Conservation (phyloP, 2,329 filamentous ascomycete genomes). For the Catunica adiposa region DNA sequence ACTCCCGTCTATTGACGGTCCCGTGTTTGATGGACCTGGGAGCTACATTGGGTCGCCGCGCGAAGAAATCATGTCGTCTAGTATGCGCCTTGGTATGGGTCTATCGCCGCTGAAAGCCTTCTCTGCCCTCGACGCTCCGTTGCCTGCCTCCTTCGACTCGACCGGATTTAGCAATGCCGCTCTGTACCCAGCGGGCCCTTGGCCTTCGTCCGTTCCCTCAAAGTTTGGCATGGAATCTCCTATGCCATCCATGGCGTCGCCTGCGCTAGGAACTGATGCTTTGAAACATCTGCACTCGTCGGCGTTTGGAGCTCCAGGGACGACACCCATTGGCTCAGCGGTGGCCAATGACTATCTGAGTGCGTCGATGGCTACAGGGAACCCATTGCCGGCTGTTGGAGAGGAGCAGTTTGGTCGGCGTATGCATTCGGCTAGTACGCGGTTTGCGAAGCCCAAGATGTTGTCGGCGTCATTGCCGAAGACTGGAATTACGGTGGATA, state of each 20-base stretch:
- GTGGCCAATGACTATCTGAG: conserved; percentile 37
- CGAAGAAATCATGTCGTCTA: conserved; percentile 37
- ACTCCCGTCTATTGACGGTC: conserved; percentile 42
- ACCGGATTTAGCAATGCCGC: conserved; percentile 88
- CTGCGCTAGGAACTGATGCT: conserved; percentile 33
- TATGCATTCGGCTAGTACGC: conserved; percentile 44
- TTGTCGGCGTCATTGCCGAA: conserved; percentile 53
- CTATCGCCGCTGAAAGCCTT: conserved; percentile 54
- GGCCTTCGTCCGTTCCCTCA: conserved; percentile 81
- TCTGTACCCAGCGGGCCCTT: conserved; percentile 58
- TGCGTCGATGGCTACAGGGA: conserved; percentile 30
- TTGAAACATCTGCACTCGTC: conserved; percentile 50
- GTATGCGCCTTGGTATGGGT: conserved; percentile 38
- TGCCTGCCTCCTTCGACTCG: conserved; percentile 90
- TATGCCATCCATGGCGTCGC: conserved; percentile 43
- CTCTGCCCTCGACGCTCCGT: conserved; percentile 83
- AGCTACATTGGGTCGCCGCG: conserved; percentile 64
- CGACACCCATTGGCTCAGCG: background rate
- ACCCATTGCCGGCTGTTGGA: conserved; percentile 26
- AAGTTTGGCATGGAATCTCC: conserved; percentile 83
- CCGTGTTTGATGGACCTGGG: conserved; percentile 32
- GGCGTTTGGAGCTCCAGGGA: conserved; percentile 42
- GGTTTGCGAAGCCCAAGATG: conserved; percentile 50
- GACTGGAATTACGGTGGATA: conserved; percentile 40
- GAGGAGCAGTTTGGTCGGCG: conserved; percentile 55